Percentiles rank a stretch among this genome's conserved stretches.
Conservation (phyloP, 1,284 basidiomycete genomes). For the Ceratobasidium sp. region DNA sequence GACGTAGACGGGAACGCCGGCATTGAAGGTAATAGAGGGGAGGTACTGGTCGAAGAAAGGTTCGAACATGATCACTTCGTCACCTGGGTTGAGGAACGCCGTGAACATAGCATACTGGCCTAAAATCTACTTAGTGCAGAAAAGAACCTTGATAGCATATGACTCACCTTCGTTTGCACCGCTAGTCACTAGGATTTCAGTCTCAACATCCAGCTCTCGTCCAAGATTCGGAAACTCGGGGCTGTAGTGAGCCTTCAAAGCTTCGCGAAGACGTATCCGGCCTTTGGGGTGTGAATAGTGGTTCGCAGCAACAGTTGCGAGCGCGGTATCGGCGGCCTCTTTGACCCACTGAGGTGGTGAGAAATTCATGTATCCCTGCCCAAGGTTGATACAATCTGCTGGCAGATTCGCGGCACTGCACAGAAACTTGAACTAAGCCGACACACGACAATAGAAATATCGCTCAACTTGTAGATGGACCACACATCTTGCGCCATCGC, state of each 20-base stretch:
- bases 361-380: slow-evolving; percentile 96
- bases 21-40: slow-evolving; percentile 92
- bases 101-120: slow-evolving; percentile 92
- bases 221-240: slow-evolving; percentile 71
- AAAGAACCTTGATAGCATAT: background rate
- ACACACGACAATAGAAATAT: background rate
- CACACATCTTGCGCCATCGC: slow-evolving; percentile 88
- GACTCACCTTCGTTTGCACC: slow-evolving; percentile 92
- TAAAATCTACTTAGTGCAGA: slow-evolving; percentile 54
- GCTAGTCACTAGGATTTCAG: slow-evolving; percentile 93
- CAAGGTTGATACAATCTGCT: slow-evolving; percentile 89
- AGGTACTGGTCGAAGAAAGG: slow-evolving; percentile 99
- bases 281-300: slow-evolving; percentile 95
- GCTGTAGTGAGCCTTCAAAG: slow-evolving; percentile 84
- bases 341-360: slow-evolving; percentile 87
- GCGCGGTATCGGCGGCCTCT: slow-evolving; percentile 79
- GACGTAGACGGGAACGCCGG: slow-evolving; percentile 93
- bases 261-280: slow-evolving; percentile 85
- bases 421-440: slow-evolving; percentile 25
- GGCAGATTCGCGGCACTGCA: slow-evolving; percentile 86
- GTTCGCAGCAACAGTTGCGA: slow-evolving; percentile 78
- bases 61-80: slow-evolving; percentile 99
- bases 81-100: slow-evolving; percentile 89
- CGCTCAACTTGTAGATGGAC: slow-evolving; percentile 89
- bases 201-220: slow-evolving; percentile 83